Base-by-base conservation (phyloP, 495 filamentous ascomycete species). In the Chaetomidium leptoderma region DNA sequence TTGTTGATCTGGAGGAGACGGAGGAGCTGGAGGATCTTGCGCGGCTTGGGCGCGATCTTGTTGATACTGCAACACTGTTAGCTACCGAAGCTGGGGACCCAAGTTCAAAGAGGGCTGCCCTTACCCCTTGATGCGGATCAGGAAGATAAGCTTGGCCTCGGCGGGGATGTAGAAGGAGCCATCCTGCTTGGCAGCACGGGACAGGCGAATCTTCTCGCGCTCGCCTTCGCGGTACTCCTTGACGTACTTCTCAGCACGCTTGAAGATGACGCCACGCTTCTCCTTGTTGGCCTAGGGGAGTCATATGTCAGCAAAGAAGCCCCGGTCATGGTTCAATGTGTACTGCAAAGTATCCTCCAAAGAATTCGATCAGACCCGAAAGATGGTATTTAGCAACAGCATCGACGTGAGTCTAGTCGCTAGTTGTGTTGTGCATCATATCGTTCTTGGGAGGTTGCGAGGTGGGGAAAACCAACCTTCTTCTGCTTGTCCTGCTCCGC, bases 1-100 rank as follows among this genome's bases (percentile, higher is more conserved):
- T 93, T 97, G 91, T 98, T 98, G 88, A 98, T 97, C 82, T 98
- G 93, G 72, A 97, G 86, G 63, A 98, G 89, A 80, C 93, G 92
- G 73, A 98, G 91, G 43, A 98, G 89, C 79, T 97, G 93, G 63
- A 98, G 85, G 71, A 96, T 97, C 87, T 98, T 97, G 81, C 95
- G 91, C 77, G 95, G 95, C 87, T 98, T 97, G 70, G 93, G 93
- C 73, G 93, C 84, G 66, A 98, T 97, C 87, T 98, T 97, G 88
- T 97, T 97, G 91, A 98, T 98, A 95, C 93, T 87, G 55, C 19
- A 37, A 40, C 10, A 51, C 47, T 37, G 59, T 62, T 42, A 66
- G 44, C 8, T 4, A 55, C 17, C 13, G 44, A 0, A 35, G 1
- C 36, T 0, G 26, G 27, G 23, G 5, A n/a, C 33, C 29, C 3